These are phyloP conservation scores for Xylaria nigripes DNA, from an alignment of 495 filamentous ascomycete species.

Conservation along the genomic window DNA sequence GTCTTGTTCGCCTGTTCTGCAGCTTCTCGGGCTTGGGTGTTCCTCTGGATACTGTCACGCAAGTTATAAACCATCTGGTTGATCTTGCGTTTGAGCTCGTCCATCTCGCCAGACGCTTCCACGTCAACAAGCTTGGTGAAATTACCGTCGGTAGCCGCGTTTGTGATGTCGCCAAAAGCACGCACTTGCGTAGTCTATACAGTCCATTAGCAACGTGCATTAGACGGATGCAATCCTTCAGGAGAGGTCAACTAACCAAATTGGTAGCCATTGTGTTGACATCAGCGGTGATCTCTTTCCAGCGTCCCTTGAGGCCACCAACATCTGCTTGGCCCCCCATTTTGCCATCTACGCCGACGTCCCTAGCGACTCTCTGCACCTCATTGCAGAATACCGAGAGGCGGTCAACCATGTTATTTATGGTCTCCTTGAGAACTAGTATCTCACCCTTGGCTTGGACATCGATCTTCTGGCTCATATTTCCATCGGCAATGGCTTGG, in stretches of 20 bases:
- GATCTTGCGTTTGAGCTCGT: conserved; percentile 97
- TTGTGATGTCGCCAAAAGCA: conserved; percentile 96
- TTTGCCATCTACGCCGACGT: conserved; percentile 96
- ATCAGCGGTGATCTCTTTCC: conserved; percentile 97
- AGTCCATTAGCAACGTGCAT: conserved; percentile 1
- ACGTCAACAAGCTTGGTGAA: conserved; percentile 98
- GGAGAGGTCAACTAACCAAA: conserved; percentile 38
- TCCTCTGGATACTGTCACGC: conserved; percentile 92
- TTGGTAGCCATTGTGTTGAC: conserved; percentile 99
- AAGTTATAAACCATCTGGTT: conserved; percentile 98
- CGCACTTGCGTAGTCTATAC: conserved; percentile 82
- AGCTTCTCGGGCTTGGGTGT: conserved; percentile 92
- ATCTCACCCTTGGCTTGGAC: conserved; percentile 96
- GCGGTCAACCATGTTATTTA: conserved; percentile 98
- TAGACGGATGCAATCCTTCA: not conserved
- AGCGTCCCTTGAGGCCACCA: conserved; percentile 84
- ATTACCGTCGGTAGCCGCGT: conserved; percentile 91
- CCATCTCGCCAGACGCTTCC: conserved; percentile 97
- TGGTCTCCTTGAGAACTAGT: conserved; percentile 86
- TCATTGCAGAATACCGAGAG: conserved; percentile 95
- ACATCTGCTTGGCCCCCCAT: conserved; percentile 98
- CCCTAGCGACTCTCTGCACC: conserved; percentile 89
- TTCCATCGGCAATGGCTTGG: conserved; percentile 86
- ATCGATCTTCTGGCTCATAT: conserved; percentile 93
- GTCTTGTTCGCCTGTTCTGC: conserved; percentile 97